A percentile compares a stretch with the other conserved stretches of the same genome.
phyloP scores from a whole-genome alignment of 169 alveolate genomes.

The Plasmodium coatneyi region DNA sequence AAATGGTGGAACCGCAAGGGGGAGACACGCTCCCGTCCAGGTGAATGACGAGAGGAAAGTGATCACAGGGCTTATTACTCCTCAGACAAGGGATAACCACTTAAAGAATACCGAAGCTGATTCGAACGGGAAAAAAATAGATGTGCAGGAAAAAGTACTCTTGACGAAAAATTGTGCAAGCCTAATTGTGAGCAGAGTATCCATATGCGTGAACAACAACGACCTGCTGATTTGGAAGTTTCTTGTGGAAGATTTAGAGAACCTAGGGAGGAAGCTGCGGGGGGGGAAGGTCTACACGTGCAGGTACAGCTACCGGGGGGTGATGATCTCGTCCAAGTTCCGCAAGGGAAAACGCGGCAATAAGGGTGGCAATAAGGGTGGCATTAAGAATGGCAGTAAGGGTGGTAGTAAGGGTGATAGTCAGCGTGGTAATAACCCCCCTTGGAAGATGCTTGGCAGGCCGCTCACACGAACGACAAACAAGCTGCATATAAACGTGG shows the following conservation, averaged over 20 bases:
- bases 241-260: conserved; percentile 5
- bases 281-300: conserved; percentile 20
- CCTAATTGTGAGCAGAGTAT: conserved; percentile 11
- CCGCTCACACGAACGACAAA: conserved; percentile 2
- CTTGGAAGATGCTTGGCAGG: neutral
- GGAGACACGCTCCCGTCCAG: neutral
- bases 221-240: conserved; percentile 18
- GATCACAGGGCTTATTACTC: neutral
- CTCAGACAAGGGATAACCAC: neutral
- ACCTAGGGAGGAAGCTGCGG: neutral
- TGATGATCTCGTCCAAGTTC: conserved; percentile 49
- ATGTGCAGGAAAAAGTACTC: neutral
- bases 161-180: neutral
- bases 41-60: neutral
- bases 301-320: conserved; percentile 19
- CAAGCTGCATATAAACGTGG: neutral
- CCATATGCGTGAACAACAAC: conserved; percentile 20
- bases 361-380: neutral
- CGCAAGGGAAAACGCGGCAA: neutral
- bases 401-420: neutral
- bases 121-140: neutral
- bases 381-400: neutral
- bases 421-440: neutral
- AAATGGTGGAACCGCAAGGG: neutral
- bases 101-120: neutral